These are phyloP conservation scores for Penicillium sp. DNA, from an alignment of 2,329 filamentous ascomycete species.

Conservation along the genomic window DNA sequence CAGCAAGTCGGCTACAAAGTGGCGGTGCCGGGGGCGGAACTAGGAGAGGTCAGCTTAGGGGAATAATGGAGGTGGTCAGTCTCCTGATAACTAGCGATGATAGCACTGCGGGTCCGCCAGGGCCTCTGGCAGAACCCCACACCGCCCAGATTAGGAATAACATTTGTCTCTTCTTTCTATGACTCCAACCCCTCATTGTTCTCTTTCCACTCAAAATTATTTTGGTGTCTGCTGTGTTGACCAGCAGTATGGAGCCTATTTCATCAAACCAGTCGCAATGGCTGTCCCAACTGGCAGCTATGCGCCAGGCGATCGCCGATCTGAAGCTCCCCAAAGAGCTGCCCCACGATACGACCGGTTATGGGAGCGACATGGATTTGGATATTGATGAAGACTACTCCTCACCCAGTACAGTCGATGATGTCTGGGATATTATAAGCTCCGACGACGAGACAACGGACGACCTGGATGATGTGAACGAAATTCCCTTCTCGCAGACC, in stretches of 20 bases:
- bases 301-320: constrained; percentile 80
- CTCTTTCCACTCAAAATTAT: neutral
- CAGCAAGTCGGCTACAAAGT: neutral
- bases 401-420: constrained; percentile 64
- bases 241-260: constrained; percentile 22
- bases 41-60: neutral
- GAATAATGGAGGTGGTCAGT: neutral
- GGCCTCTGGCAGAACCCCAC: constrained; percentile 4
- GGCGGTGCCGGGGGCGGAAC: neutral
- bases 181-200: neutral
- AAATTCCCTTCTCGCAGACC: constrained; percentile 30
- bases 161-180: neutral
- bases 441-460: constrained; percentile 68
- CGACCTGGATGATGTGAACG: constrained; percentile 58
- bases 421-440: constrained; percentile 91
- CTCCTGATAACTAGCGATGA: constrained; percentile 8
- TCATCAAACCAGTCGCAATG: constrained; percentile 62
- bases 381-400: constrained; percentile 64
- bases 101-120: constrained; percentile 1
- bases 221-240: neutral
- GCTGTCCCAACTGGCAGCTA: constrained; percentile 79
- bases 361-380: constrained; percentile 56
- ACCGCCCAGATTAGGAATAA: constrained; percentile 1
- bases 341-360: constrained; percentile 41
- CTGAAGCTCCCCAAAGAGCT: constrained; percentile 59